phyloP scores from a whole-genome alignment of 148 eudicot species.

The Chenopodium quinoa region DNA sequence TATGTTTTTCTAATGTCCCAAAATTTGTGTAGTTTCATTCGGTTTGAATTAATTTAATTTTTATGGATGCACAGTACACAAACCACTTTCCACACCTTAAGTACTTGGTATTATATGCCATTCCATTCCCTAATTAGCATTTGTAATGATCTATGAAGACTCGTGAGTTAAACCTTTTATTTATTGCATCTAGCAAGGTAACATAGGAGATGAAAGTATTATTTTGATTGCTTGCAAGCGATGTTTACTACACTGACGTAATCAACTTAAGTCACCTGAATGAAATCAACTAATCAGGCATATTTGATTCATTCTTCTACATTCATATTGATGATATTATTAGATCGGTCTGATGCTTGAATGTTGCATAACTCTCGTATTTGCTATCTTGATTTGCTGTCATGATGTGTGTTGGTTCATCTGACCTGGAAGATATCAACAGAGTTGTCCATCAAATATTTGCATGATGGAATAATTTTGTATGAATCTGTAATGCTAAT shows the following conservation, averaged over 20 bases:
- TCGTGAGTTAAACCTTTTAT: neutral
- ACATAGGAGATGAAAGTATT: too few species aligned
- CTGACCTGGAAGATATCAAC: conserved; percentile 16
- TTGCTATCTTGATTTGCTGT: conserved; percentile 7
- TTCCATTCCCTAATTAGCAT: neutral
- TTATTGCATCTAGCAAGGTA: neutral
- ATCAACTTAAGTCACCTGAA: neutral
- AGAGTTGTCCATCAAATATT: conserved; percentile 16
- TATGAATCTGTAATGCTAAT: conserved; percentile 20
- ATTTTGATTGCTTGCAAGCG: neutral
- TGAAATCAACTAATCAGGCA: neutral
- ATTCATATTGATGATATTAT: neutral
- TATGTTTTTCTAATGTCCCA: too few species aligned
- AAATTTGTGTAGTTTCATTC: neutral
- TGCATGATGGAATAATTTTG: conserved; percentile 20
- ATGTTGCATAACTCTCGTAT: neutral
- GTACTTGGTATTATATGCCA: too few species aligned
- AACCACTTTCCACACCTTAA: too few species aligned
- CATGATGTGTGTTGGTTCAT: conserved; percentile 13
- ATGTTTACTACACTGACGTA: neutral
- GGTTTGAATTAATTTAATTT: neutral
- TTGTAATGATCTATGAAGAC: neutral
- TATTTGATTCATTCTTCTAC: conserved; percentile 7
- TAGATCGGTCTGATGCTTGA: neutral
- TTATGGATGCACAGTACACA: too few species aligned